Evolutionary conservation across 345 rosid genomes (phyloP).

Genomic region (Syzygium aqueum): DNA sequence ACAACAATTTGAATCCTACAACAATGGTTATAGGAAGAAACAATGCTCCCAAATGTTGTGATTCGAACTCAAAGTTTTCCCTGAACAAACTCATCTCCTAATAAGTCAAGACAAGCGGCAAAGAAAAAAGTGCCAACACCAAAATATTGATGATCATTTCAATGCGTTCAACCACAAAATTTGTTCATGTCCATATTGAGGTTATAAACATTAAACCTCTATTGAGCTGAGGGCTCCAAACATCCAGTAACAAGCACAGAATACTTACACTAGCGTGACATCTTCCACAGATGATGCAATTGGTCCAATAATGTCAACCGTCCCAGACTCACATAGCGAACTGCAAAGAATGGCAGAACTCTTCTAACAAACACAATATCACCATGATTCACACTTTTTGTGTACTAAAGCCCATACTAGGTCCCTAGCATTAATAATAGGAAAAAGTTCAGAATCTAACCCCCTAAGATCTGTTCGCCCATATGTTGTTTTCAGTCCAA

Average conservation of each 20-base stretch:
- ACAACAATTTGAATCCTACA: not conserved
- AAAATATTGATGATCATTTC: not conserved
- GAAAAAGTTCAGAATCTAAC: constrained; percentile 20
- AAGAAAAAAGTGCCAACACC: not conserved
- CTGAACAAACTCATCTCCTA: not conserved
- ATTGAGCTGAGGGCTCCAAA: not conserved
- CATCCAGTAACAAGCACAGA: not conserved
- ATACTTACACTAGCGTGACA: constrained; percentile 65
- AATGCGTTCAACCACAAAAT: not conserved
- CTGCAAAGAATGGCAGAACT: constrained; percentile 22
- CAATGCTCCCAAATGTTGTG: not conserved
- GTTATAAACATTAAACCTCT: not conserved
- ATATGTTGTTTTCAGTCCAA: constrained; percentile 79
- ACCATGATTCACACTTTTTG: not conserved
- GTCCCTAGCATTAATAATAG: not conserved
- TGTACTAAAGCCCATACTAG: not conserved
- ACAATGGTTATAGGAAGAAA: not conserved
- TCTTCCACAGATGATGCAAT: constrained; percentile 79
- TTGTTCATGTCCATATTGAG: not conserved
- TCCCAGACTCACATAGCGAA: constrained; percentile 58
- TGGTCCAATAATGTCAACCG: constrained; percentile 85
- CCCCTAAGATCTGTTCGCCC: constrained; percentile 73
- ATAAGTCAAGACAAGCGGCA: not conserved
- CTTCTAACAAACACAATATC: not conserved
- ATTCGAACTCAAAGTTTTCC: not conserved